Conservation (phyloP, 805 yeast genomes). For the Yamadazyma nakazawae region DNA sequence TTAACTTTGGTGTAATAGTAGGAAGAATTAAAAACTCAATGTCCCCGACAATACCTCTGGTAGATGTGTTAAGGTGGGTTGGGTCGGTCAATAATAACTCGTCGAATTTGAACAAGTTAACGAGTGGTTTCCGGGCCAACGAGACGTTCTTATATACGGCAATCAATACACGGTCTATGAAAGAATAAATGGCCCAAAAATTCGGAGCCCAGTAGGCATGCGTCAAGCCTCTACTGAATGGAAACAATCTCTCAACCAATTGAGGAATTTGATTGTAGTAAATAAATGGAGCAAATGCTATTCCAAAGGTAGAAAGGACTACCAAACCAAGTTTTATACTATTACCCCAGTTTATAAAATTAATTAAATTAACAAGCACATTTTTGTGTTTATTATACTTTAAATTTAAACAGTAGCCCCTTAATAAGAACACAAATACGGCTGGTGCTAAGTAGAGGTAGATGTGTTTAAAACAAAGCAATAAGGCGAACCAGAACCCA, state of each 20-base stretch:
- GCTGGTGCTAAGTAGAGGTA: slow-evolving; percentile 94
- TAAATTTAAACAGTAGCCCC: slow-evolving; percentile 65
- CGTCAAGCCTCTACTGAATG: slow-evolving; percentile 90
- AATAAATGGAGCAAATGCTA: slow-evolving; percentile 79
- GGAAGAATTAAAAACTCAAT: slow-evolving; percentile 80
- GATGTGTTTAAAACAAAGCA: slow-evolving; percentile 92
- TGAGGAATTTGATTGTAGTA: slow-evolving; percentile 60
- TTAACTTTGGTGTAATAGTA: slow-evolving; percentile 68
- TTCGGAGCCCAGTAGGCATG: slow-evolving; percentile 99
- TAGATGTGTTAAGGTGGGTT: slow-evolving; percentile 35
- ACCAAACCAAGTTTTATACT: slow-evolving; percentile 59
- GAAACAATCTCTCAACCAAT: slow-evolving; percentile 71
- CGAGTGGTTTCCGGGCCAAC: slow-evolving; percentile 25
- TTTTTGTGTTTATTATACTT: slow-evolving; percentile 22
- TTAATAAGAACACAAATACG: slow-evolving; percentile 71
- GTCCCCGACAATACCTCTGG: slow-evolving; percentile 91
- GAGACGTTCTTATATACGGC: slow-evolving; percentile 39
- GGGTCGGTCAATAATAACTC: slow-evolving; percentile 36
- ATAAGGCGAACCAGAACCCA: slow-evolving; percentile 66
- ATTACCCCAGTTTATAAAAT: slow-evolving; percentile 52
- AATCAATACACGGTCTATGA: slow-evolving; percentile 67
- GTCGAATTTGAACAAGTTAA: slow-evolving; percentile 42
- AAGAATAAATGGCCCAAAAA: slow-evolving; percentile 92
- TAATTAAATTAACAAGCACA: slow-evolving; percentile 24
- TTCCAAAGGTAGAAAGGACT: slow-evolving; percentile 56